Base-by-base conservation (phyloP, 345 rosid species). In the Anastatica hierochuntica region DNA sequence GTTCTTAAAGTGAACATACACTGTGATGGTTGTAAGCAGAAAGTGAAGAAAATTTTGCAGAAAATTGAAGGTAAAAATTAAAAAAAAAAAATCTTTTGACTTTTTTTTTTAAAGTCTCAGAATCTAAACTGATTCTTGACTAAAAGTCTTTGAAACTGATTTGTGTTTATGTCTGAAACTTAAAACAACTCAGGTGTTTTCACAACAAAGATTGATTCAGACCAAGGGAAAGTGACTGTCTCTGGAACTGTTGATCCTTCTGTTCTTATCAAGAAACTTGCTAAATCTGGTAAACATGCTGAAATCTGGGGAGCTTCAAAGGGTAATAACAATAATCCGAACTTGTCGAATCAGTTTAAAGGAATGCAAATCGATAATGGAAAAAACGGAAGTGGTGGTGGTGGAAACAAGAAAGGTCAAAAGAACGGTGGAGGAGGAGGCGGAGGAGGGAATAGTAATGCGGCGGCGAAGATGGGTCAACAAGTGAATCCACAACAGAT, bases 1-100 rank as follows among this genome's bases (percentile, higher is more conserved):
- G 89, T 76, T 57, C 90, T 90, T 27, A 84, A 82, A 77, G 95
- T 90, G 79, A 84, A 90, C 76, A 90, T 90, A 42, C 95, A 87
- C 77, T 90, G 98, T 64, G 96, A 84, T 75, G 98, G 98, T 3
- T 90, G 98, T 60, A 76, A 84, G 70, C 84, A 82, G 17, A 87
- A 87, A 68, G 96, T 90, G 64, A 84, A 87, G 82, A 90, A 87
- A 77, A 79, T 82, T 74, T 65, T 90, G 74, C 87, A 87, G 69
- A 90, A 82, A 70, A 90, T 90, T 20, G 96, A 90, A 50, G 98
- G 98, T 90, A 3, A 5, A 18, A 4, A 49, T 47, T 19, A 33
- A 39, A 44, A 24, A 33, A 14, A 57, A 16, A 51, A 12, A 27
- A 30, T 52, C 6, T 16, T 30, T 38, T 60, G 53, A 50, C 37